Evolutionary conservation across 2,329 filamentous ascomycete species (phyloP), one percentile per base, ranked within the genome.

Genomic region (Phyllosticta citrichinensis): DNA sequence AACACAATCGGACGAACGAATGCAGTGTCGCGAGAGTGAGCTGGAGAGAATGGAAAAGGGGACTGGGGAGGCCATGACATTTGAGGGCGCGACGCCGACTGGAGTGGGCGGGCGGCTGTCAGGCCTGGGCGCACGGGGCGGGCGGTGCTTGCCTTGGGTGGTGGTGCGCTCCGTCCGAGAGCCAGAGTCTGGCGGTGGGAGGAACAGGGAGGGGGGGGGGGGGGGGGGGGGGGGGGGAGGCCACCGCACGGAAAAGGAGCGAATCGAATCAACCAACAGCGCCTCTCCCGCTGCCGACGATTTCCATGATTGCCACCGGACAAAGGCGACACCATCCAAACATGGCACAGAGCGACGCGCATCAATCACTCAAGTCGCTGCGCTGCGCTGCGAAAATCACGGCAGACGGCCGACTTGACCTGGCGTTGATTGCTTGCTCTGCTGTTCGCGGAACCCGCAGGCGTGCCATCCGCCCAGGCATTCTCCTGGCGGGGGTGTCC

Each of bases 61-160:
- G 51, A 62, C 33, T 63, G 58, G 63, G 60, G 60, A 56, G 56
- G 61, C 52, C 61, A 62, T 51, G 51, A 62, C 35, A 57, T 62
- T 62, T 62, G 60, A 62, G 60, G 60, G 54, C 22, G 54, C 27
- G 27, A 30, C 6, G 27, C 6, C 54, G 54, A 20, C 25, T 55
- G n/a, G 55, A 51, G 60, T 47, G 54, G 53, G 57, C 57, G 58
- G 27, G 59, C 59, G 59, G 59, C 59, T 61, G 59, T 55, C 60
- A 56, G 55, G 56, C 60, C 56, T 62, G 60, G 27, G 27, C 52
- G 60, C 52, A 58, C 56, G 55, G 60, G 60, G 56, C 55, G 60
- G 22, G 33, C 33, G 55, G 20, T 47, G 40, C 40, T 47, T 57
- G 60, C 55, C 55, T 30, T 61, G 27, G 50, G 35, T 61, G 50